Percentiles rank a stretch among this genome's conserved stretches.
phyloP scores from a whole-genome alignment of 2,329 filamentous ascomycete species.

The Ophiostoma sp. region DNA sequence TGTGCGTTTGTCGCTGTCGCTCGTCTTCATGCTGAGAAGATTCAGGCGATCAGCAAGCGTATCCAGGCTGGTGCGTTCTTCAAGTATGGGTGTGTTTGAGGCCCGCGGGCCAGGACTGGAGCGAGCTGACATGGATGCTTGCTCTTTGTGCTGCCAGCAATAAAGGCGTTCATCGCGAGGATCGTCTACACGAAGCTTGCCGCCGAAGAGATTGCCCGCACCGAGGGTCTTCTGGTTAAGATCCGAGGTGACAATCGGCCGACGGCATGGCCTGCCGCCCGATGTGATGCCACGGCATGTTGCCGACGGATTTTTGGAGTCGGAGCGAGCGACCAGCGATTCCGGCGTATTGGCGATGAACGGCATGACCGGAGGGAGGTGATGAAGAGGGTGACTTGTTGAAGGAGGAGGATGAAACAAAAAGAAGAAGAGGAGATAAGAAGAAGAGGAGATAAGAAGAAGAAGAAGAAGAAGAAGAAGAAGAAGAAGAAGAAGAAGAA shows the following conservation, averaged over 20 bases:
- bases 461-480: no score
- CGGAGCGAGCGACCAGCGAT: conserved; percentile 71
- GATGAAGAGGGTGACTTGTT: no score
- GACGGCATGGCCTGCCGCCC: conserved; percentile 79
- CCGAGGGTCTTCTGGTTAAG: conserved; percentile 29
- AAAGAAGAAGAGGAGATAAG: no score
- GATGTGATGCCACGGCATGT: conserved; percentile 89
- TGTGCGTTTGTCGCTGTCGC: conserved; percentile 32
- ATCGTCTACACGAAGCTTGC: conserved; percentile 47
- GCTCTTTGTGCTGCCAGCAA: conserved; percentile 95
- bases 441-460: no score
- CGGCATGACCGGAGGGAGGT: conserved; percentile 51
- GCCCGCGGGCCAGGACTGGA: conserved; percentile 48
- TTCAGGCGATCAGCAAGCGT: conserved; percentile 80
- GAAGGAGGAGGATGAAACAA: neutral
- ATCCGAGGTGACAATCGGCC: conserved; percentile 58
- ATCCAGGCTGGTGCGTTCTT: conserved; percentile 76
- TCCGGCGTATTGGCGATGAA: conserved; percentile 76
- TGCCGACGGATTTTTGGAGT: conserved; percentile 78
- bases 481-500: no score
- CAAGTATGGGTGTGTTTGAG: conserved; percentile 54
- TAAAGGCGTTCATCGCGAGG: conserved; percentile 65
- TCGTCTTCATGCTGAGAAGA: conserved; percentile 60
- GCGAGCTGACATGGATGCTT: conserved; percentile 58
- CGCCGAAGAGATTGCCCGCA: neutral